These are phyloP conservation scores for Bipolaris oryzae DNA, from an alignment of 2,329 filamentous ascomycete species.

Conservation along the genomic window DNA sequence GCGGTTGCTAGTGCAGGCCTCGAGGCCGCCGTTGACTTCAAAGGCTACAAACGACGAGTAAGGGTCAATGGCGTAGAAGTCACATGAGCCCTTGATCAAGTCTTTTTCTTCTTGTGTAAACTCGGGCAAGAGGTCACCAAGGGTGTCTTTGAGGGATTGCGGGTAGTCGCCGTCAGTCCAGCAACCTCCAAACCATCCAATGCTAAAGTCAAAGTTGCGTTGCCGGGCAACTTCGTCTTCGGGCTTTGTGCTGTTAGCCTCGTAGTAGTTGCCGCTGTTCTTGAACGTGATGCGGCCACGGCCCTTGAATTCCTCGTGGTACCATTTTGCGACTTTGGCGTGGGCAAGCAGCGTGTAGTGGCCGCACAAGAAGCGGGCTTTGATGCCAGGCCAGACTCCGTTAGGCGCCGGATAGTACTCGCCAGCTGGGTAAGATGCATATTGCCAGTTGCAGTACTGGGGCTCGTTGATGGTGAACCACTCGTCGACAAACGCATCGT, in stretches of 20 bases:
- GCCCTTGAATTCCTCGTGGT: constrained; percentile 54
- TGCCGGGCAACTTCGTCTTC: constrained; percentile 47
- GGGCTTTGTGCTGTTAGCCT: constrained; percentile 46
- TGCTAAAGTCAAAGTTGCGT: constrained; percentile 51
- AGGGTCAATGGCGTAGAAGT: constrained; percentile 53
- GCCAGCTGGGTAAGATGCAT: constrained; percentile 52
- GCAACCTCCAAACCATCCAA: constrained; percentile 54
- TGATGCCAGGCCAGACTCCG: constrained; percentile 48
- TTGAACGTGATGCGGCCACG: constrained; percentile 52
- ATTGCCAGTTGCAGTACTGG: constrained; percentile 59
- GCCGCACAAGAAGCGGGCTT: constrained; percentile 53
- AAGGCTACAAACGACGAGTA: constrained; percentile 43
- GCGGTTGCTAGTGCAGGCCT: constrained; percentile 51
- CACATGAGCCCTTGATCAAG: constrained; percentile 52
- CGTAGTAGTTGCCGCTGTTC: constrained; percentile 52
- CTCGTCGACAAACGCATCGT: constrained; percentile 49
- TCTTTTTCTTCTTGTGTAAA: constrained; percentile 50
- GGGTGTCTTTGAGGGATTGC: constrained; percentile 47
- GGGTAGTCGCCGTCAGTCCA: constrained; percentile 56
- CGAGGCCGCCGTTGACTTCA: constrained; percentile 41
- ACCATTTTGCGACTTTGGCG: constrained; percentile 54
- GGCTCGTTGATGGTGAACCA: constrained; percentile 53
- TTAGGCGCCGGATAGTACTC: constrained; percentile 55
- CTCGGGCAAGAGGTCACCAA: constrained; percentile 48
- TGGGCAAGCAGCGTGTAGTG: constrained; percentile 54